Evolutionary conservation across 1,284 basidiomycete genomes (phyloP), one percentile per base, ranked within the genome.

Genomic region (Blastosporella zonata): DNA sequence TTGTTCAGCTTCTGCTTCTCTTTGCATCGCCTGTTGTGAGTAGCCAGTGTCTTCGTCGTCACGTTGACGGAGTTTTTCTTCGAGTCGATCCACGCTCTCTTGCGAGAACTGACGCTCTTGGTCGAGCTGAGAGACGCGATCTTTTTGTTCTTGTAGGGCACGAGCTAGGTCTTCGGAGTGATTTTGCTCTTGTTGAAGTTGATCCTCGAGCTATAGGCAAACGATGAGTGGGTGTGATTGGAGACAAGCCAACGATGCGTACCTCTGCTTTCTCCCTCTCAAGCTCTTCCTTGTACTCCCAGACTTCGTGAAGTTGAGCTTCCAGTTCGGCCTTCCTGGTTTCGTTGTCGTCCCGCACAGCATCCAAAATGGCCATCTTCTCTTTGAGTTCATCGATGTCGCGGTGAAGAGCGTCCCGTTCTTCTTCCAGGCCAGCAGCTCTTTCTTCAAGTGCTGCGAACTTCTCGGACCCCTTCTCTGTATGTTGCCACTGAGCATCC

Each of bases 401-500:
- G 6, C 60, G 62, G 47, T 67, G 67, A 33, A 78, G 61, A n/a
- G 63, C 62, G 37, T 69, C 68, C 12, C 66, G 65, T 53, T 74
- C 71, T 48, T 63, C 62, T 60, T 80, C 72, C 28, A 79, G 54
- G 22, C 64, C 65, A n/a, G 49, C 47, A 37, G 60, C 62, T 40
- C 64, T 66, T 23, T 60, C 58, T 43, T 66, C 59, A 25, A 71
- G 52, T 9, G 51, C 53, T 20, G 75, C 69, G 51, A 81, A 74
- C 57, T 69, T 75, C 40, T 75, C 75, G 13, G 68, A 59, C 10
- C 65, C 61, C 35, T 60, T 72, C 62, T 79, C 79, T 17, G 83
- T 80, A 55, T 82, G 70, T 43, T 73, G 71, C 77, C 81, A 82
- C 61, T 82, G 82, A 6, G 79, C 77, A 55, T 82, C 78, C 33